Conservation (phyloP, 208 protist species). For the Strigomonas galati region DNA sequence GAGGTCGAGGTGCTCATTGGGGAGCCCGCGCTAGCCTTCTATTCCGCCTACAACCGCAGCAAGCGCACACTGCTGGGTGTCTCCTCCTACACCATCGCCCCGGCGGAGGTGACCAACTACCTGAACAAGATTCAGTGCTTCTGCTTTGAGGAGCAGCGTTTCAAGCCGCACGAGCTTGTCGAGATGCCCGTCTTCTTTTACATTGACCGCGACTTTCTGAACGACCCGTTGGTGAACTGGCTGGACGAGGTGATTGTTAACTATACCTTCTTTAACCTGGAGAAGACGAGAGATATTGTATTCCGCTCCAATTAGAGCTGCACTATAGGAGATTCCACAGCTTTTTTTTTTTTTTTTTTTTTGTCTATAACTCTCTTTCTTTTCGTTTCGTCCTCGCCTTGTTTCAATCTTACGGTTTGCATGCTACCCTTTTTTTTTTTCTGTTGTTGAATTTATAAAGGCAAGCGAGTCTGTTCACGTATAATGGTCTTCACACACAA, state of each 20-base stretch:
- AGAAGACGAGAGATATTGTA: slow-evolving; percentile 85
- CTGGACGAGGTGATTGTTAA: slow-evolving; percentile 87
- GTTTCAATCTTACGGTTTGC: neutral
- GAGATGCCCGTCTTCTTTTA: slow-evolving; percentile 98
- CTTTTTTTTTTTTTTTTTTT: slow-evolving; percentile 14
- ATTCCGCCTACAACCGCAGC: slow-evolving; percentile 88
- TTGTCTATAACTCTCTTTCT: neutral
- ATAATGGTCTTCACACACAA: too few relatives aligned
- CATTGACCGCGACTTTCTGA: slow-evolving; percentile 93
- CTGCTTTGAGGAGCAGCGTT: slow-evolving; percentile 95
- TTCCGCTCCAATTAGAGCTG: slow-evolving; percentile 53
- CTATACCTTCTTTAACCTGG: slow-evolving; percentile 91
- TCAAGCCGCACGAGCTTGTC: slow-evolving; percentile 94
- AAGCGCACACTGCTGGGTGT: slow-evolving; percentile 84
- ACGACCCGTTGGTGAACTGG: slow-evolving; percentile 87
- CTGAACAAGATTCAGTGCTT: slow-evolving; percentile 98
- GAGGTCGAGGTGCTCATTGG: slow-evolving; percentile 88
- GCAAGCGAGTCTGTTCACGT: too few relatives aligned
- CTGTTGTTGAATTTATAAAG: too few relatives aligned
- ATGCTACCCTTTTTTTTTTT: too few relatives aligned
- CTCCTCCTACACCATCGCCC: slow-evolving; percentile 89
- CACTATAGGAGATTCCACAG: slow-evolving; percentile 3
- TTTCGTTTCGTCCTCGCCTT: neutral
- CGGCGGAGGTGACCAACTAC: slow-evolving; percentile 90
- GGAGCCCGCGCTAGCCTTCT: slow-evolving; percentile 87